Conservation (phyloP, 768 basidiomycete species). For the Phaffia australis region DNA sequence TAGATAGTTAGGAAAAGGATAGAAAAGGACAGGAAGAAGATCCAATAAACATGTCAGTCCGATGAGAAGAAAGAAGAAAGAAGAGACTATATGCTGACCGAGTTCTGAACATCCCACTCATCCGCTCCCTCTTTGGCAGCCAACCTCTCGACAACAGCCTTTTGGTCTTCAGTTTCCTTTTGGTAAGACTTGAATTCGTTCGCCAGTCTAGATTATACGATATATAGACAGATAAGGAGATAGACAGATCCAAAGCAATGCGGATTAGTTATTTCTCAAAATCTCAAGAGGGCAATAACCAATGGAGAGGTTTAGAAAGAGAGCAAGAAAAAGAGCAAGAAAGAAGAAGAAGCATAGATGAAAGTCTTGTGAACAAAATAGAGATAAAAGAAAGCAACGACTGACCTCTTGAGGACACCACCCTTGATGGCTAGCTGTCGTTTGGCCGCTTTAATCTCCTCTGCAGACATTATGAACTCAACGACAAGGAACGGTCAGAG, state of each 20-base stretch:
- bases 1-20: background rate
- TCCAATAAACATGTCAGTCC: too few relatives aligned
- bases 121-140: conserved; percentile 19
- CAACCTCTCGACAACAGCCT: conserved; percentile 9
- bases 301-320: too few relatives aligned
- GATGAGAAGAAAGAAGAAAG: background rate
- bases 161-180: conserved; percentile 25
- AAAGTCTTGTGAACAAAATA: background rate
- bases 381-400: background rate
- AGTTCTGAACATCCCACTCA: conserved; percentile 28
- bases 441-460: conserved; percentile 24
- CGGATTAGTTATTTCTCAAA: conserved; percentile 1
- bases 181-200: conserved; percentile 26
- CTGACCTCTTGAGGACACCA: conserved; percentile 26
- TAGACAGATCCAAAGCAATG: background rate
- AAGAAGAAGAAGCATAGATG: too few relatives aligned
- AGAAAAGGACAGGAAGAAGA: background rate
- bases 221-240: background rate
- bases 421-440: conserved; percentile 28
- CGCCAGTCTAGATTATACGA: conserved; percentile 9
- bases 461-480: background rate
- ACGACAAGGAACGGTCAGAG: background rate
- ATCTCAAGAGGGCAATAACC: too few relatives aligned
- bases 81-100: conserved; percentile 11
- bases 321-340: too few relatives aligned